phyloP scores from a whole-genome alignment of 805 yeast genomes.

The Kluyveromyces dobzhanskii region DNA sequence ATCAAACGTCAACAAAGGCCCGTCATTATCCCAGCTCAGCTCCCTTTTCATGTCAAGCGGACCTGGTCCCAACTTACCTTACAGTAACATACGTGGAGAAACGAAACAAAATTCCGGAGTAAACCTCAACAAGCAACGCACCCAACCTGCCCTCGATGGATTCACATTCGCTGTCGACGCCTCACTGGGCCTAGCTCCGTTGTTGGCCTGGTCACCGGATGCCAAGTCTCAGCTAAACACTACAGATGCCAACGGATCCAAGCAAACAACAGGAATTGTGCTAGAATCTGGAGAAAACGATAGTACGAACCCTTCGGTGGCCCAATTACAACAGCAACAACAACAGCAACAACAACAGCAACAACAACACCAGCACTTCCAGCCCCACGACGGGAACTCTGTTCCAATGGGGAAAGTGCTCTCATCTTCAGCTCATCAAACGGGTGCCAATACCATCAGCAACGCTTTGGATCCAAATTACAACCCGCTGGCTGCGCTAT shows the following conservation, averaged over 20 bases:
- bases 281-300: conserved; percentile 5
- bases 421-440: background rate
- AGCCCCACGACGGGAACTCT: background rate
- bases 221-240: background rate
- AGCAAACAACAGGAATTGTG: background rate
- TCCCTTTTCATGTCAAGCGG: conserved; percentile 6
- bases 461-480: too few relatives aligned
- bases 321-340: conserved; percentile 4
- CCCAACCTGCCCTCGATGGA: conserved; percentile 15
- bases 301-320: conserved; percentile 2
- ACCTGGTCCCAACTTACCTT: conserved; percentile 1
- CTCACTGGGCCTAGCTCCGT: conserved; percentile 65
- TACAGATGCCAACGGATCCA: background rate
- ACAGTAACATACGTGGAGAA: conserved; percentile 3
- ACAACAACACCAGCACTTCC: background rate
- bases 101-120: conserved; percentile 1
- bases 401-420: conserved; percentile 1
- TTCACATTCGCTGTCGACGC: conserved; percentile 75
- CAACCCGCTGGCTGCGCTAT: too few relatives aligned
- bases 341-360: conserved; percentile 5
- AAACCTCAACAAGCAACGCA: conserved; percentile 1
- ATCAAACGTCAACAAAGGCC: conserved; percentile 5
- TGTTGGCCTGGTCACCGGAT: conserved; percentile 37
- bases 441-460: too few relatives aligned
- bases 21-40: conserved; percentile 13